phyloP scores from a whole-genome alignment of 495 filamentous ascomycete species.

The Aspergillus taichungensis region DNA sequence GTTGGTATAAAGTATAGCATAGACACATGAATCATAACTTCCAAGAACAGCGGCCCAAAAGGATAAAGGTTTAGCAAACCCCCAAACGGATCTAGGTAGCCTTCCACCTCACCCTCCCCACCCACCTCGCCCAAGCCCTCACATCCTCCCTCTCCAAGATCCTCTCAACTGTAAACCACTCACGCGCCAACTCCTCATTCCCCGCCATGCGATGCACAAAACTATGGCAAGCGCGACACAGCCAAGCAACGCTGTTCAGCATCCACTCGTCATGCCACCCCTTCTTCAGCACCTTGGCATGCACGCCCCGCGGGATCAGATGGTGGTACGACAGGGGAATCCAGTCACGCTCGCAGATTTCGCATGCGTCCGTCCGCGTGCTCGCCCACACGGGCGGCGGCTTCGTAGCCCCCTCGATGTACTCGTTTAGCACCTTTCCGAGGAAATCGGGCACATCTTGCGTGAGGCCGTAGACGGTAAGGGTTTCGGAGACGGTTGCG shows the following conservation, averaged over 20 bases:
- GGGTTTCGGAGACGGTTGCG: conserved; percentile 45
- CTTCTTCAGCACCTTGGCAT: conserved; percentile 69
- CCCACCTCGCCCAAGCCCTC: conserved; percentile 58
- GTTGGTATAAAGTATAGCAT: no score
- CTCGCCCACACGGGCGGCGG: conserved; percentile 52
- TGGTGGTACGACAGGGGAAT: conserved; percentile 78
- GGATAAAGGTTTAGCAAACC: no score
- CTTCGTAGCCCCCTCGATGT: conserved; percentile 43
- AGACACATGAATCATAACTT: no score
- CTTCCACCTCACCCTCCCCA: conserved; percentile 58
- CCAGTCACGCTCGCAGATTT: conserved; percentile 74
- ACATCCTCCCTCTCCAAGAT: conserved; percentile 67
- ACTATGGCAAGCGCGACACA: conserved; percentile 80
- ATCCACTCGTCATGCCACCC: conserved; percentile 73
- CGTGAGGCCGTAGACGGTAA: conserved; percentile 53
- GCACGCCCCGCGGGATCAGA: conserved; percentile 66
- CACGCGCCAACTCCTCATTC: conserved; percentile 72
- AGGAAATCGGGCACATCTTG: conserved; percentile 48
- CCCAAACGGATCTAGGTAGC: conserved; percentile 23
- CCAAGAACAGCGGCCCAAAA: no score
- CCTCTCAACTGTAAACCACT: conserved; percentile 64
- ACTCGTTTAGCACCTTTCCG: conserved; percentile 49
- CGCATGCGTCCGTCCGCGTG: conserved; percentile 55
- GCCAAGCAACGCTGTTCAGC: conserved; percentile 76
- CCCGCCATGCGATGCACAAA: conserved; percentile 70